Evolutionary conservation across 2,329 filamentous ascomycete species (phyloP), one percentile per base, ranked within the genome.

Genomic region (Aspergillus spinulosporus): DNA sequence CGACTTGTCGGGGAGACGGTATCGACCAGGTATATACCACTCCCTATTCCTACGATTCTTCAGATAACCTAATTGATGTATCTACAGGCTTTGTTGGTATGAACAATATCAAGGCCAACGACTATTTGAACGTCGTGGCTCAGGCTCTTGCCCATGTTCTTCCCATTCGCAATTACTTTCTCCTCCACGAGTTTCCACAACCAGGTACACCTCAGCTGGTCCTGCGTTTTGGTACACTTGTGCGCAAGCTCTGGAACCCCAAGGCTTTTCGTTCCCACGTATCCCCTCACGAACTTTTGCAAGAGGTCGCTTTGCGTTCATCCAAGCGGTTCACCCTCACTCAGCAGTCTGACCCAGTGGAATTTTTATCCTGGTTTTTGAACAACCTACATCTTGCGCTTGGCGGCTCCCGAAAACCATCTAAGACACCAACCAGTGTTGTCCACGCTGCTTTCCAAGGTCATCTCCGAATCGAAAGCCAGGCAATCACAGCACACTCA

Each of bases 51-150:
- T 37, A 5, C 11, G 5, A 4, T 11, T 32, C 32, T 28, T 21
- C 8, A n/a, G 8, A 8, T 21, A 21, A 21, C 21, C 28, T 57
- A 36, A 46, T 28, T 44, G 12, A 15, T 15, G 26, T 15, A 21
- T 49, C 26, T 39, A 5, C 52, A 78, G 77, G 94, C 4, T 99
- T 92, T 71, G 91, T 99, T 59, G 94, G 94, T 63, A 95, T 99
- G 90, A 99, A 99, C 82, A 99, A 99, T 76, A 97, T 99, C 81
- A 99, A 99, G 75, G 91, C 94, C 57, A 99, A 99, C 76, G 94
- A 99, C 78, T 99, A 99, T 77, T 83, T 97, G 69, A 99, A 99
- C 71, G 93, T 96, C 28, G 84, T 97, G 2, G 88, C 96, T 48
- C 94, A 99, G 74, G 88, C 92, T 5, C 82, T 99, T 37, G 88